Conservation (phyloP, 345 rosid genomes). For the Cardamine occulta region DNA sequence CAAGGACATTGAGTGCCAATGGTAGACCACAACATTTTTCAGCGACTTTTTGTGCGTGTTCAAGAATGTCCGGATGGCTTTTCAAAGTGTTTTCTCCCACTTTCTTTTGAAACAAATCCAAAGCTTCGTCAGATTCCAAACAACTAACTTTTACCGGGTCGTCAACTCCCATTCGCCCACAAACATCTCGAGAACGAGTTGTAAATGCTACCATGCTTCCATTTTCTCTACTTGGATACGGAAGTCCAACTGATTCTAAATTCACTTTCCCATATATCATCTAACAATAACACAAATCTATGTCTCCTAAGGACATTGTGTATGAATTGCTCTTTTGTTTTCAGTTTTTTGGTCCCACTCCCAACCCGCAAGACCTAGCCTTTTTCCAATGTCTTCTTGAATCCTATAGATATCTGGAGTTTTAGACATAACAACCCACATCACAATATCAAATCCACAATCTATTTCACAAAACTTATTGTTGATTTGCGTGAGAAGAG, state of each 20-base stretch:
- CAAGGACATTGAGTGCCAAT: conserved; percentile 45
- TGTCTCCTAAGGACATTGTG: neutral
- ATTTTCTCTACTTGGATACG: neutral
- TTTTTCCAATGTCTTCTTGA: neutral
- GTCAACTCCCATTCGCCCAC: neutral
- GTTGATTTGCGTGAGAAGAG: neutral
- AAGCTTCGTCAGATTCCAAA: conserved; percentile 5
- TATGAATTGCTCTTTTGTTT: neutral
- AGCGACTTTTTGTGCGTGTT: conserved; percentile 33
- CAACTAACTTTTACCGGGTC: neutral
- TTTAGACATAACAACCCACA: neutral
- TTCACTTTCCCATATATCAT: conserved; percentile 4
- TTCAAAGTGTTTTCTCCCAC: conserved; percentile 4
- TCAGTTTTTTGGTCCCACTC: neutral
- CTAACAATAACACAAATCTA: neutral
- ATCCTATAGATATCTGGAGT: neutral
- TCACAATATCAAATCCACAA: neutral
- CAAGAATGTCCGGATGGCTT: conserved; percentile 29
- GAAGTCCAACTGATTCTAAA: neutral
- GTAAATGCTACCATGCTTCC: neutral
- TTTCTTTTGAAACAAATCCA: conserved; percentile 17
- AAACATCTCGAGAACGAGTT: neutral
- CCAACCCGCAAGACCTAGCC: neutral
- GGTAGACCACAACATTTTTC: conserved; percentile 41
- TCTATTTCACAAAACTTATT: neutral